Conservation (phyloP, 257 asterid species). For the Capsicum pubescens region DNA sequence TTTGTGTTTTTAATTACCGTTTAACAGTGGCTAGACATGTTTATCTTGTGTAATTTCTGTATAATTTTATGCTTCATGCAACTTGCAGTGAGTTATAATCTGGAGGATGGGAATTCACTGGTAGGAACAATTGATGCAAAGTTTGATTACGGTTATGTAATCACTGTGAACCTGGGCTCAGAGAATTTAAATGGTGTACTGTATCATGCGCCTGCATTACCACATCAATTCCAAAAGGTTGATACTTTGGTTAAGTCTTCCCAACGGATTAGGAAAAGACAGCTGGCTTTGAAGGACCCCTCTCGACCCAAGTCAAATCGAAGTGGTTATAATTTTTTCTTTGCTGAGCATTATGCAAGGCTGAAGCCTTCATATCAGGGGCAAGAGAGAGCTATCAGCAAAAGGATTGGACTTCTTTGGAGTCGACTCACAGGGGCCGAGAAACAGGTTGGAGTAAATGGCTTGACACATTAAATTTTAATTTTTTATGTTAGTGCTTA, state of each 20-base stretch:
- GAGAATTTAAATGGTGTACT: conserved; percentile 83
- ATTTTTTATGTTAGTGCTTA: background rate
- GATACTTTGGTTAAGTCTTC: conserved; percentile 42
- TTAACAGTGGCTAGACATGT: conserved; percentile 4
- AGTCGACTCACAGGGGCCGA: conserved; percentile 76
- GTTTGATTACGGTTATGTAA: conserved; percentile 82
- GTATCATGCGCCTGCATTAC: conserved; percentile 59
- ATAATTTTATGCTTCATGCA: conserved; percentile 1
- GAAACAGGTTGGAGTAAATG: conserved; percentile 59
- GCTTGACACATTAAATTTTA: conserved; percentile 5
- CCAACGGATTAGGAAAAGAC: conserved; percentile 54
- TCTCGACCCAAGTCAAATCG: conserved; percentile 75
- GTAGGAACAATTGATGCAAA: conserved; percentile 90
- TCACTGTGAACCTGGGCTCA: conserved; percentile 68
- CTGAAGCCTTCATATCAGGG: conserved; percentile 84
- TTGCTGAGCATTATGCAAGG: conserved; percentile 79
- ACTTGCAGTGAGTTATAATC: conserved; percentile 53
- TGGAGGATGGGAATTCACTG: conserved; percentile 62
- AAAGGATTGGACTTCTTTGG: conserved; percentile 83
- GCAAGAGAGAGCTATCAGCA: conserved; percentile 82
- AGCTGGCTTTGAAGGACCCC: conserved; percentile 60
- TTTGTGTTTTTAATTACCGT: background rate
- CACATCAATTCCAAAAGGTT: conserved; percentile 45
- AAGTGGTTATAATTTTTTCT: conserved; percentile 92
- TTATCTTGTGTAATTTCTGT: background rate